Percentiles rank a stretch among this genome's conserved stretches.
These are phyloP conservation scores for Gossypium raimondii DNA, from an alignment of 345 rosid species.

Conservation along the genomic window DNA sequence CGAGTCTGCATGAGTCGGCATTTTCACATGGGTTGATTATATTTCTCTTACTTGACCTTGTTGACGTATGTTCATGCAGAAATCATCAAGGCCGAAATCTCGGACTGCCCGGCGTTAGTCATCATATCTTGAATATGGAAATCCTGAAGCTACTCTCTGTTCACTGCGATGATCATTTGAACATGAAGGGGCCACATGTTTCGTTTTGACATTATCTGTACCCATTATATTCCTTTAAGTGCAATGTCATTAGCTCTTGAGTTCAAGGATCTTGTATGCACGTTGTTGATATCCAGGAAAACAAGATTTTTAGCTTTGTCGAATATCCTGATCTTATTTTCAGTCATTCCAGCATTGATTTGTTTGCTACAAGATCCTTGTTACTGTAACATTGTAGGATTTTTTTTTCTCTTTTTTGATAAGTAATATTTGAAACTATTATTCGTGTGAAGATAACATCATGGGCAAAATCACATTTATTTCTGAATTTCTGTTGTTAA, in stretches of 20 bases:
- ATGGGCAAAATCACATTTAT: background rate
- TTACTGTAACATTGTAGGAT: slow-evolving; percentile 4
- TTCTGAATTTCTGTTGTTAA: background rate
- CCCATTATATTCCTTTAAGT: background rate
- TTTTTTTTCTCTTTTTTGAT: background rate
- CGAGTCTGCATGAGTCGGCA: background rate
- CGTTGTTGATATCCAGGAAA: slow-evolving; percentile 1
- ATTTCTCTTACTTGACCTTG: slow-evolving; percentile 6
- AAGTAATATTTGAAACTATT: background rate
- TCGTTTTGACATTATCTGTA: background rate
- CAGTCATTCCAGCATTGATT: background rate
- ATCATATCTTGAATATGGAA: slow-evolving; percentile 13
- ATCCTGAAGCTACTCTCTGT: background rate
- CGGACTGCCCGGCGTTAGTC: slow-evolving; percentile 69
- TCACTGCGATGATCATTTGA: slow-evolving; percentile 2
- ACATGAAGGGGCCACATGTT: background rate
- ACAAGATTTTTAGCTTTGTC: background rate
- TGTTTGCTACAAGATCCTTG: background rate
- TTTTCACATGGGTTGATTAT: background rate
- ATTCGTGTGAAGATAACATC: background rate
- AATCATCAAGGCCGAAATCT: slow-evolving; percentile 71
- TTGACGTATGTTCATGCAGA: slow-evolving; percentile 41
- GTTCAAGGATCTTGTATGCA: background rate
- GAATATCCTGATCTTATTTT: slow-evolving; percentile 5
- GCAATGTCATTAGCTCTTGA: slow-evolving; percentile 3